phyloP scores from a whole-genome alignment of 2,329 filamentous ascomycete species.

The Davidsoniella eucalypti region DNA sequence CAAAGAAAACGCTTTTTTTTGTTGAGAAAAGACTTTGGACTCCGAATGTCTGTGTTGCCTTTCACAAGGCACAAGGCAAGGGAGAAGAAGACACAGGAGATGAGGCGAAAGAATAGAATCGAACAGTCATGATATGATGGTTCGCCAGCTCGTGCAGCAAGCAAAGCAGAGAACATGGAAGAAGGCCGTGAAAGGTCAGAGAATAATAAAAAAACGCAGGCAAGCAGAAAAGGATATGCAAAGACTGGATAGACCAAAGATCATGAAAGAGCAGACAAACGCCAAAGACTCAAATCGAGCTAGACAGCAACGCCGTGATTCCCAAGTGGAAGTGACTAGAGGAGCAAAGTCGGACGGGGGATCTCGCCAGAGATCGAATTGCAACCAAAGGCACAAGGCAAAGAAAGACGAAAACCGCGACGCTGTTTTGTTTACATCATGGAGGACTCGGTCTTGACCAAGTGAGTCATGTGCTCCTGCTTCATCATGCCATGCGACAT shows the following conservation, averaged over 20 bases:
- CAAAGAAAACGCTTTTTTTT: background rate
- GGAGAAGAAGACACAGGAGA: too few relatives aligned
- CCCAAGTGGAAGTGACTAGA: too few relatives aligned
- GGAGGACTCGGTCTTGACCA: slow-evolving; percentile 8
- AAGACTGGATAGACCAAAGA: background rate
- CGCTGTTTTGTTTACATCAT: slow-evolving; percentile 4
- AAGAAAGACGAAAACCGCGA: background rate
- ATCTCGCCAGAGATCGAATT: too few relatives aligned
- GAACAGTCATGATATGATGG: too few relatives aligned
- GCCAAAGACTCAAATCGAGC: background rate
- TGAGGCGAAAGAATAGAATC: too few relatives aligned
- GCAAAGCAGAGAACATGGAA: background rate
- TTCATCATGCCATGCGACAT: slow-evolving; percentile 6
- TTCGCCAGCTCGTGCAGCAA: background rate
- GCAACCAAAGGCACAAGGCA: background rate
- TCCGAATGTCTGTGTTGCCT: too few relatives aligned
- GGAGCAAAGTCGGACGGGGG: too few relatives aligned
- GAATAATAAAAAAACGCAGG: too few relatives aligned
- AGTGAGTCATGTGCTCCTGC: slow-evolving; percentile 7
- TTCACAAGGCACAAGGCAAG: too few relatives aligned
- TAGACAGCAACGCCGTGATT: too few relatives aligned
- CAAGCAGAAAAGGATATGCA: too few relatives aligned
- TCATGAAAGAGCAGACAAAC: background rate
- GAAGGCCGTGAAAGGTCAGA: background rate
- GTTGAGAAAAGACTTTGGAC: too few relatives aligned